Base-by-base conservation (phyloP, 148 eudicot genomes). In the Euryodendron excelsum region DNA sequence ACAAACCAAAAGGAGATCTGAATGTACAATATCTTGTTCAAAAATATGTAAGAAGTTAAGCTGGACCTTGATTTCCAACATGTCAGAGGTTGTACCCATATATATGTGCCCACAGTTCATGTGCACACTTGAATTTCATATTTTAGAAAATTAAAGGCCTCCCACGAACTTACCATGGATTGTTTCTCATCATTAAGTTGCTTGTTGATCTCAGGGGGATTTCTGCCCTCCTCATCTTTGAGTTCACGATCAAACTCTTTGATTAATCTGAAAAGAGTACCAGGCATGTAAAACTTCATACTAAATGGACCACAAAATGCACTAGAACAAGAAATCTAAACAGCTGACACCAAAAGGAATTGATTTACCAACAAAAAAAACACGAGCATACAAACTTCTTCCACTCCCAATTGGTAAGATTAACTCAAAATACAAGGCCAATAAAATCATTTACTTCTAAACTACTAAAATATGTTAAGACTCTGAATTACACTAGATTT, bases 181-280 rank as follows among this genome's bases (percentile, higher is more conserved):
- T 96, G 99, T 85, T 93, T 93, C 91, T 91, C 99, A 74, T 96
- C 98, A 68, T 96, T 96, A 52, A 96, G 94, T 78, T 90, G 89
- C 89, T 96, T 96, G 82, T 82, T 90, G 69, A 93, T 88, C 81
- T 93, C 99, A 63, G 94, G 92, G 52, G 95, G 79, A 82, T 85
- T 96, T 87, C 82, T 88, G 50, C 84, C 66, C 85, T 96, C 98
- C 81, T 93, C 98, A 45, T 93, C 99, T 85, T 96, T 93, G 78
- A 96, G 87, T 84, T 93, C 97, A 30, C 95, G 98, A 85, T 96
- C 99, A 89, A 96, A 96, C 84, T 96, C 99, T 85, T 96, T 96
- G 75, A 96, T 85, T 68, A 94, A 82, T 85, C 98, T 94, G 70
- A 72, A 66, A 52, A 74, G 7, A 64, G 37, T 1, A 81, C 21